Conservation (phyloP, 163 green algal genomes). For the Picocystis sp. region DNA sequence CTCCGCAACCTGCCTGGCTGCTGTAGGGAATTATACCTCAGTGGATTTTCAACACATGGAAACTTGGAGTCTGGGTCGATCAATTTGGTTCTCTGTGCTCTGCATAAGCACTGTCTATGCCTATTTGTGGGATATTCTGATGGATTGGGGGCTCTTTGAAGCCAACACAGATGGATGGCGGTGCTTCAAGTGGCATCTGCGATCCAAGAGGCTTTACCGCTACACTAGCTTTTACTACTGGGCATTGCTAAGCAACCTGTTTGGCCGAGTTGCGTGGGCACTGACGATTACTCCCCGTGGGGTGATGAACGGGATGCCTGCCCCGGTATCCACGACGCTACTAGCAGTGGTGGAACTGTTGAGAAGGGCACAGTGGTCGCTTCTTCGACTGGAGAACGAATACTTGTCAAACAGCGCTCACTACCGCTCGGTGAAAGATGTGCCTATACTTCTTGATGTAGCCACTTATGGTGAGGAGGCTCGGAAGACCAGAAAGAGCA, state of each 20-base stretch:
- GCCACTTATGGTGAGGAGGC: too few species aligned
- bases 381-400: constrained; percentile 4
- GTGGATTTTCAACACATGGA: neutral
- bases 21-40: constrained; percentile 3
- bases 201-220: neutral
- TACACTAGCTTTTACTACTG: constrained; percentile 5
- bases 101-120: neutral
- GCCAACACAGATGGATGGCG: neutral
- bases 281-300: constrained; percentile 1
- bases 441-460: neutral
- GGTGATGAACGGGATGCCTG: neutral
- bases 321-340: constrained; percentile 2
- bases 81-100: constrained; percentile 2
- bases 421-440: constrained; percentile 1
- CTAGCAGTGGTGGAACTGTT: constrained; percentile 5
- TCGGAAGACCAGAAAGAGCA: too few species aligned
- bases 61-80: constrained; percentile 3
- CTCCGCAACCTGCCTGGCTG: neutral
- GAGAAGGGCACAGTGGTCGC: constrained; percentile 2
- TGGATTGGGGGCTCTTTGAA: constrained; percentile 5
- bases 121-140: constrained; percentile 4
- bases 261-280: constrained; percentile 1
- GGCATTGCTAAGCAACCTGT: neutral
- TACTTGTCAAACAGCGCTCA: constrained; percentile 1
- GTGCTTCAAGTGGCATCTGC: constrained; percentile 1